Evolutionary conservation across 2,329 filamentous ascomycete species (phyloP), one percentile per base, ranked within the genome.

Genomic region (Fusarium staphyleae): DNA sequence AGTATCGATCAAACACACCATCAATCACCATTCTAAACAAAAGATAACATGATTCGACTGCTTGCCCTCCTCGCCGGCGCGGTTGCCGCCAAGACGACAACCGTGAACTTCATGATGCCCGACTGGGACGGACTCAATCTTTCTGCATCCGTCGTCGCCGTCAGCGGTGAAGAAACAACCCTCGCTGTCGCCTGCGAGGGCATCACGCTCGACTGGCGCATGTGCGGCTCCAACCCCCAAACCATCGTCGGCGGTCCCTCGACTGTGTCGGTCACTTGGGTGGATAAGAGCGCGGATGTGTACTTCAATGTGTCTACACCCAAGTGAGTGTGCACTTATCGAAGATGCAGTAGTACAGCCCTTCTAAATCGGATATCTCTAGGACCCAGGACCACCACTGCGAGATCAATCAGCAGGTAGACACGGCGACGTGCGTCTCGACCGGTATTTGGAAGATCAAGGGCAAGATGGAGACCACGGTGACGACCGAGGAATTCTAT

Each of bases 171-270:
- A 3, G 33, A 14, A 18, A 46, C 43, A 18, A 46, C 43, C 14
- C 33, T 47, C n/a, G 44, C 44, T 26, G 44, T 47, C 6, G 6
- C 13, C 10, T 47, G 44, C 18, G 18, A 47, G 13, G 44, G 34
- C 18, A 32, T 47, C 15, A 30, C 14, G 3, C 24, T 47, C 5
- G 41, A 44, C 41, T 33, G 41, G 41, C 15, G 12, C 11, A 44
- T 44, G 41, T 33, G 41, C 16, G 34, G 24, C 16, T 22, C 43
- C 13, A 37, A 47, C 15, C 43, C 34, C 2, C 24, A 47, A 22
- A 47, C 43, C 13, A 47, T 47, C 7, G 13, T 37, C 13, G 43
- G 43, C 29, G 43, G 43, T 5, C 34, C 43, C 15, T 47, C 43
- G 15, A 47, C 34, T 13, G 28, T 47, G 33, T 47, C 34, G 16